Conservation (phyloP, 805 yeast genomes). For the Nematodospora valgi region DNA sequence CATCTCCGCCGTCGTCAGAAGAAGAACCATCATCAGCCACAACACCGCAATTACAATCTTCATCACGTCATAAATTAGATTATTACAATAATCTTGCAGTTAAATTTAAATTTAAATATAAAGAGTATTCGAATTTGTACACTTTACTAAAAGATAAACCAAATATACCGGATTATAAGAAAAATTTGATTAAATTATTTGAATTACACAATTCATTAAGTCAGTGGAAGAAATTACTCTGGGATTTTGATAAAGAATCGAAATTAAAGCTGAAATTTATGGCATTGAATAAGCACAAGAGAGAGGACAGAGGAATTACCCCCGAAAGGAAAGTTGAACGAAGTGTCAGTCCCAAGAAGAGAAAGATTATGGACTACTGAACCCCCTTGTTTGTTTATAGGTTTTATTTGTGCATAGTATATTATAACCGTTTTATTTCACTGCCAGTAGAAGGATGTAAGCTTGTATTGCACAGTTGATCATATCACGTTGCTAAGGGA, state of each 20-base stretch:
- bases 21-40: constrained; percentile 17
- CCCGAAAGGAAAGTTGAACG: too few species aligned
- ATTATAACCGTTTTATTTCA: too few species aligned
- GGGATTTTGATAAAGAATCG: constrained; percentile 42
- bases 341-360: too few species aligned
- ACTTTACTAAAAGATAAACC: background rate
- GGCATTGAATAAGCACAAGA: constrained; percentile 36
- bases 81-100: constrained; percentile 43
- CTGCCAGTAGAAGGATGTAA: too few species aligned
- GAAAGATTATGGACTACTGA: too few species aligned
- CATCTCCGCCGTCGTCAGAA: constrained; percentile 37
- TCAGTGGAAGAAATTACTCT: constrained; percentile 53
- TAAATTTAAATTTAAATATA: constrained; percentile 45
- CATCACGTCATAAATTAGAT: constrained; percentile 13
- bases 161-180: constrained; percentile 13
- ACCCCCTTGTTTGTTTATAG: too few species aligned
- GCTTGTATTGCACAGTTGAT: too few species aligned
- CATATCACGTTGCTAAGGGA: too few species aligned
- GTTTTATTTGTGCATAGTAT: too few species aligned
- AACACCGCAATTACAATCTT: background rate
- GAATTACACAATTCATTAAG: constrained; percentile 50
- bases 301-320: background rate
- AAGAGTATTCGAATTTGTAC: constrained; percentile 49
- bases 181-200: constrained; percentile 37
- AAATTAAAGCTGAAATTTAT: constrained; percentile 31